phyloP scores from a whole-genome alignment of 805 yeast species.

The Ascoidea rubescens region DNA sequence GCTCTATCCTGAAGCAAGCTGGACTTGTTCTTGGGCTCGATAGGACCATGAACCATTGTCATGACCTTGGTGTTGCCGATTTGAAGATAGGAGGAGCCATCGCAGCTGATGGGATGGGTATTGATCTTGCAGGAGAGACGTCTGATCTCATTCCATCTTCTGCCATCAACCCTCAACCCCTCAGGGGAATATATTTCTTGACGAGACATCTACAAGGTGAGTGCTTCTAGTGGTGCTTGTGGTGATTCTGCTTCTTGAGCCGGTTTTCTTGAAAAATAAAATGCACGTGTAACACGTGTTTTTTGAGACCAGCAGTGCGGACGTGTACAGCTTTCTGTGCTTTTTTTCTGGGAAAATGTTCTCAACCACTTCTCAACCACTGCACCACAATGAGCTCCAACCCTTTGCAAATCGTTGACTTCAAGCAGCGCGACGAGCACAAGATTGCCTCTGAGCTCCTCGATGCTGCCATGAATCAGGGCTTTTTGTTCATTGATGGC shows the following conservation, averaged over 20 bases:
- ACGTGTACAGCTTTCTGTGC: too few relatives aligned
- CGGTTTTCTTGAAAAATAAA: too few relatives aligned
- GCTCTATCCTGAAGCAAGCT: constrained; percentile 31
- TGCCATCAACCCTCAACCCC: constrained; percentile 85
- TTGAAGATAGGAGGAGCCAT: constrained; percentile 86
- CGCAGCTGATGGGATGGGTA: constrained; percentile 79
- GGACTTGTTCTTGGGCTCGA: constrained; percentile 53
- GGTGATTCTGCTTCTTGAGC: too few relatives aligned
- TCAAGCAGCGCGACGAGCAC: constrained; percentile 26
- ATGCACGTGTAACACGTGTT: too few relatives aligned
- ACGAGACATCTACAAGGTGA: constrained; percentile 31
- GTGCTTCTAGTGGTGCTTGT: too few relatives aligned
- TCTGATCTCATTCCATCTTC: constrained; percentile 89
- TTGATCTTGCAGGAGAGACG: constrained; percentile 68
- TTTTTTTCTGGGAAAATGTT: background rate
- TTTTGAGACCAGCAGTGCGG: too few relatives aligned
- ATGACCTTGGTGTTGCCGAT: constrained; percentile 86
- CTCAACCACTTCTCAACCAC: background rate
- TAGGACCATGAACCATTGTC: constrained; percentile 81
- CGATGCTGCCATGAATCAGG: constrained; percentile 47
- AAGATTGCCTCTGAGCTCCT: constrained; percentile 36
- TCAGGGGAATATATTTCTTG: constrained; percentile 89
- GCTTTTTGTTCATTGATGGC: constrained; percentile 55
- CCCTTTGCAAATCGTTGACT: constrained; percentile 45
- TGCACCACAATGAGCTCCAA: constrained; percentile 14